A percentile compares a stretch with the other conserved stretches of the same genome.
Conservation (phyloP, 2,329 filamentous ascomycete species). For the Curvularia eragrostidis region DNA sequence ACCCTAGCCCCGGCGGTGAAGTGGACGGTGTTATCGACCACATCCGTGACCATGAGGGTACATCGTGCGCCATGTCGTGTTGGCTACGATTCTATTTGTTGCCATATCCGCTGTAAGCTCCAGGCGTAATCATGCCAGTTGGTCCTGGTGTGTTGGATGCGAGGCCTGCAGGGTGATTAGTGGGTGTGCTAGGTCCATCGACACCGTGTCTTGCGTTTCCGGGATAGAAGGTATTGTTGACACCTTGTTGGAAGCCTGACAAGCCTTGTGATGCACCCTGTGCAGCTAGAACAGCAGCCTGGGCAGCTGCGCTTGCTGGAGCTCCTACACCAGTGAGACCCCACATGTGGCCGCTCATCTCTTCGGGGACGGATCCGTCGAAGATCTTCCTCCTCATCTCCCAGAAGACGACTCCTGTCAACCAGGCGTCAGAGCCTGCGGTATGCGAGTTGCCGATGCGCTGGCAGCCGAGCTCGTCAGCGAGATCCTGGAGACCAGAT, state of each 20-base stretch:
- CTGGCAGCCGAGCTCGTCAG: constrained; percentile 90
- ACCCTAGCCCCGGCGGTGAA: neutral
- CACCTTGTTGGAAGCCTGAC: constrained; percentile 38
- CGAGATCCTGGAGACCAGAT: constrained; percentile 90
- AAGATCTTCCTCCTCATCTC: constrained; percentile 89
- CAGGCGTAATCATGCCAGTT: constrained; percentile 74
- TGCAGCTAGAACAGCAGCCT: constrained; percentile 53
- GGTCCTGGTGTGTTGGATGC: constrained; percentile 58
- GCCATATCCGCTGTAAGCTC: constrained; percentile 44
- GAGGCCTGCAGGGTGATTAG: constrained; percentile 61
- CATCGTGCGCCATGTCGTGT: neutral
- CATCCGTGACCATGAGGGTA: neutral
- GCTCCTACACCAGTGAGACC: constrained; percentile 72
- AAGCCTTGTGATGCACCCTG: constrained; percentile 46
- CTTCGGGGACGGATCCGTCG: constrained; percentile 77
- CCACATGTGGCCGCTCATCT: constrained; percentile 90
- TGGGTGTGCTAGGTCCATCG: constrained; percentile 72
- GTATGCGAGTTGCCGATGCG: constrained; percentile 88
- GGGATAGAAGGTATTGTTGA: constrained; percentile 52
- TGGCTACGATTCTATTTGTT: constrained; percentile 36
- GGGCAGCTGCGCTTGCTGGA: constrained; percentile 63
- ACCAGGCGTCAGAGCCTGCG: constrained; percentile 88
- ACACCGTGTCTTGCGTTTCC: constrained; percentile 48
- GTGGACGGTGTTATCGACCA: neutral
- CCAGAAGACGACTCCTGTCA: constrained; percentile 96